Conservation (phyloP, 805 yeast species). For the Ogataea neopini region DNA sequence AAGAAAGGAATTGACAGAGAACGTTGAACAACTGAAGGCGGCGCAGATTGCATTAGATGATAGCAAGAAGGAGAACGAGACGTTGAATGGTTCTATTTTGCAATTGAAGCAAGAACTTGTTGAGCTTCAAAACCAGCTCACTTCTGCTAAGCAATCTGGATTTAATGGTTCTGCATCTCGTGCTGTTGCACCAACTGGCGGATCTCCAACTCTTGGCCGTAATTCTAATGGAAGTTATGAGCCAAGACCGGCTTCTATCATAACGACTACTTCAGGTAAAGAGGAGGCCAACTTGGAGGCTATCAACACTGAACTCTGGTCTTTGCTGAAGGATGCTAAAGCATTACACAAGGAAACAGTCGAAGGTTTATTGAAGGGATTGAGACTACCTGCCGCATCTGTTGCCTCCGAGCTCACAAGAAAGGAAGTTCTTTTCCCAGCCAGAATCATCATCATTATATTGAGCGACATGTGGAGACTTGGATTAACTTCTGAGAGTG, state of each 20-base stretch:
- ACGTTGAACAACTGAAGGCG: slow-evolving; percentile 59
- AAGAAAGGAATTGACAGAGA: slow-evolving; percentile 61
- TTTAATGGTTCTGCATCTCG: slow-evolving; percentile 19
- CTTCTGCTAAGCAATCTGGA: slow-evolving; percentile 21
- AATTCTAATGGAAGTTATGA: slow-evolving; percentile 39
- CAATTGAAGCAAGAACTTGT: slow-evolving; percentile 46
- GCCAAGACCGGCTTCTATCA: slow-evolving; percentile 61
- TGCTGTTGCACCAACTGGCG: slow-evolving; percentile 32
- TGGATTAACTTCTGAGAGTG: slow-evolving; percentile 90
- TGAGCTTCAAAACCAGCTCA: slow-evolving; percentile 35
- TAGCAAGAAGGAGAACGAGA: slow-evolving; percentile 63
- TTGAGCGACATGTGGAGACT: slow-evolving; percentile 98
- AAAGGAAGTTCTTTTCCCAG: slow-evolving; percentile 94
- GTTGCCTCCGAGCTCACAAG: slow-evolving; percentile 80
- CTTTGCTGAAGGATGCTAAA: slow-evolving; percentile 67
- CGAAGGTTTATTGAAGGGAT: slow-evolving; percentile 79
- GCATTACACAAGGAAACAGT: slow-evolving; percentile 79
- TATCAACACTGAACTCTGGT: slow-evolving; percentile 74
- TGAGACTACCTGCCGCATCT: slow-evolving; percentile 83
- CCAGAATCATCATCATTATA: slow-evolving; percentile 88
- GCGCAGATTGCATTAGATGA: slow-evolving; percentile 61
- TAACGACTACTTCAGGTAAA: slow-evolving; percentile 49
- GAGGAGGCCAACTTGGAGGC: slow-evolving; percentile 59
- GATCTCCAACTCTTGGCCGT: slow-evolving; percentile 23
- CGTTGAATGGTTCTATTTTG: slow-evolving; percentile 61